phyloP scores from a whole-genome alignment of 176 grass and related monocot genomes.

The Paspalum notatum region DNA sequence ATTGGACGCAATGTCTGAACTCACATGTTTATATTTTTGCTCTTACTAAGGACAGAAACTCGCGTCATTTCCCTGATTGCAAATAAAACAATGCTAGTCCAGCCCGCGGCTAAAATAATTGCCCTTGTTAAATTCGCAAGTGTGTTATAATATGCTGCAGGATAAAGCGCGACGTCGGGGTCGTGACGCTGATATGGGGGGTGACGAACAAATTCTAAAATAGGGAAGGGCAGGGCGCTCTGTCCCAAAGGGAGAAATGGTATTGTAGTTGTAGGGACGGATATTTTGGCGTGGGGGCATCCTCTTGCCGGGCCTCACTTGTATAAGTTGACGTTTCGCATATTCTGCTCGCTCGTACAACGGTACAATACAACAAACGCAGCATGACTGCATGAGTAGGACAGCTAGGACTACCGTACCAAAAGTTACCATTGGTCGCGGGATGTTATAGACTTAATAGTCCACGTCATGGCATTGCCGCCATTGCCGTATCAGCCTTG shows the following conservation, averaged over 20 bases:
- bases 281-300: constrained; percentile 38
- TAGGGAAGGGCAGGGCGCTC: background rate
- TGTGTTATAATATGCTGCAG: constrained; percentile 31
- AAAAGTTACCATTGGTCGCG: constrained; percentile 21
- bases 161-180: constrained; percentile 45
- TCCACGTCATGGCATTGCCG: constrained; percentile 43
- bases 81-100: constrained; percentile 1
- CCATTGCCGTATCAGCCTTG: constrained; percentile 27
- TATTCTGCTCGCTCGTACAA: constrained; percentile 18
- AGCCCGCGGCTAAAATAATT: constrained; percentile 35
- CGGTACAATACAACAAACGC: constrained; percentile 1
- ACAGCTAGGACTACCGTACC: constrained; percentile 35
- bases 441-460: no score
- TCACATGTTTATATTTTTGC: background rate
- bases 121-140: constrained; percentile 37
- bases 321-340: constrained; percentile 41
- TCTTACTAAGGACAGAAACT: constrained; percentile 12
- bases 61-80: background rate
- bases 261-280: constrained; percentile 15
- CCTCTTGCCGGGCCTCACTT: background rate
- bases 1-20: constrained; percentile 49
- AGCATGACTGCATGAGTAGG: background rate
- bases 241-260: constrained; percentile 21
- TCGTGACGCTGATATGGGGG: constrained; percentile 44
- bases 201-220: constrained; percentile 50